Percentiles rank a stretch among this genome's conserved stretches.
phyloP scores from a whole-genome alignment of 768 basidiomycete genomes.

The Lentinula lateritia region DNA sequence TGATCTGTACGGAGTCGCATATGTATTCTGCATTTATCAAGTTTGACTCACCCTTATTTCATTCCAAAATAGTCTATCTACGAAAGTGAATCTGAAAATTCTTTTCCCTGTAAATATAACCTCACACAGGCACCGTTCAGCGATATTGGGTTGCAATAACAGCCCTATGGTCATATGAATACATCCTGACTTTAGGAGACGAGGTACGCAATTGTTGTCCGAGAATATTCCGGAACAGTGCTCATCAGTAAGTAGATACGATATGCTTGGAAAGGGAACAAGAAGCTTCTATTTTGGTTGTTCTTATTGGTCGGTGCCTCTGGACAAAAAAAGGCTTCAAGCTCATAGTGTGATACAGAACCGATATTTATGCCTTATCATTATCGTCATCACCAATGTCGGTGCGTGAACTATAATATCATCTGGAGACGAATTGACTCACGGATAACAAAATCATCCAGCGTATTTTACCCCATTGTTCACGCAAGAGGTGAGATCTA shows the following conservation, averaged over 20 bases:
- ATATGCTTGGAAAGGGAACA: not conserved
- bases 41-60: not conserved
- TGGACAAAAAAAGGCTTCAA: not conserved
- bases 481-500: not conserved
- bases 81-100: not conserved
- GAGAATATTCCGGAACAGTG: no score
- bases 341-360: slow-evolving; percentile 5
- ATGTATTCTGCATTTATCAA: not conserved
- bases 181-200: slow-evolving; percentile 11
- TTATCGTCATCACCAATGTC: slow-evolving; percentile 11
- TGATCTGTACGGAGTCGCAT: not conserved
- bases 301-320: slow-evolving; percentile 1
- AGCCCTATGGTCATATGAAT: slow-evolving; percentile 13
- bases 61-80: not conserved
- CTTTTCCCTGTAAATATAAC: not conserved
- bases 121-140: not conserved
- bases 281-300: slow-evolving; percentile 5
- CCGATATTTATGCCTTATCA: slow-evolving; percentile 11
- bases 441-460: not conserved
- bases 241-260: not conserved
- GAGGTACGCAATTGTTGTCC: slow-evolving; percentile 6
- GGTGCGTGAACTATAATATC: not conserved
- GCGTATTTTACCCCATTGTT: not conserved
- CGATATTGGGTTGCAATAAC: slow-evolving; percentile 12
- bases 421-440: not conserved